A percentile compares a stretch with the other conserved stretches of the same genome.
These are phyloP conservation scores for Helotiales sp. DNA, from an alignment of 2,329 filamentous ascomycete species.

Conservation along the genomic window DNA sequence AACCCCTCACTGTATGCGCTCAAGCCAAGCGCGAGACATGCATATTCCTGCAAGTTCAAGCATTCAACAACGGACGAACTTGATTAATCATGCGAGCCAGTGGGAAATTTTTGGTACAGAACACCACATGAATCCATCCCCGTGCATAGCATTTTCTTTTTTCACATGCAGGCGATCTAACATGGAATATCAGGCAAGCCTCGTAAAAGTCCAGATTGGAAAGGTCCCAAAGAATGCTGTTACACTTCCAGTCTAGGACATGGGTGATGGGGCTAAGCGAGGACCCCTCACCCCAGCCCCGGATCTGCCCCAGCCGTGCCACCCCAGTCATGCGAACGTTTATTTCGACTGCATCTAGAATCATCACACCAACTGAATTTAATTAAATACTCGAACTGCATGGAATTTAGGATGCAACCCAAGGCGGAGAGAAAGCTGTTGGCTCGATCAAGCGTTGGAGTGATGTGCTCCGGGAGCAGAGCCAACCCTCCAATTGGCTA, in stretches of 20 bases:
- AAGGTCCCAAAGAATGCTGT: neutral
- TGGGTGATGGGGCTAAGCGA: conserved; percentile 1
- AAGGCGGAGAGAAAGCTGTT: neutral
- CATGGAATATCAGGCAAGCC: neutral
- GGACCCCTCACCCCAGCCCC: neutral
- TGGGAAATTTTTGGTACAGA: neutral
- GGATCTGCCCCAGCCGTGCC: conserved; percentile 9
- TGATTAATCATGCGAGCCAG: neutral
- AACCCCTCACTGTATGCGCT: neutral
- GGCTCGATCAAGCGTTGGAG: neutral
- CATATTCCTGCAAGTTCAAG: neutral
- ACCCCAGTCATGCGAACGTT: neutral
- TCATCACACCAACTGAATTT: neutral
- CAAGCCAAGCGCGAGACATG: conserved; percentile 2
- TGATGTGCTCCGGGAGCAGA: neutral
- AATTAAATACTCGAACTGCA: no score
- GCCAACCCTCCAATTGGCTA: neutral
- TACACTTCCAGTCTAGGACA: neutral
- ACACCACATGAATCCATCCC: no score
- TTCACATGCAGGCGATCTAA: neutral
- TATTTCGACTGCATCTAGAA: neutral
- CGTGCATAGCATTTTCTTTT: neutral
- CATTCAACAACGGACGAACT: neutral
- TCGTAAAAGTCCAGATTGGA: neutral
- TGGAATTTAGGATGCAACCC: neutral